A percentile compares a stretch with the other conserved stretches of the same genome.
Conservation (phyloP, 2,329 filamentous ascomycete genomes). For the Diaporthe sp. region DNA sequence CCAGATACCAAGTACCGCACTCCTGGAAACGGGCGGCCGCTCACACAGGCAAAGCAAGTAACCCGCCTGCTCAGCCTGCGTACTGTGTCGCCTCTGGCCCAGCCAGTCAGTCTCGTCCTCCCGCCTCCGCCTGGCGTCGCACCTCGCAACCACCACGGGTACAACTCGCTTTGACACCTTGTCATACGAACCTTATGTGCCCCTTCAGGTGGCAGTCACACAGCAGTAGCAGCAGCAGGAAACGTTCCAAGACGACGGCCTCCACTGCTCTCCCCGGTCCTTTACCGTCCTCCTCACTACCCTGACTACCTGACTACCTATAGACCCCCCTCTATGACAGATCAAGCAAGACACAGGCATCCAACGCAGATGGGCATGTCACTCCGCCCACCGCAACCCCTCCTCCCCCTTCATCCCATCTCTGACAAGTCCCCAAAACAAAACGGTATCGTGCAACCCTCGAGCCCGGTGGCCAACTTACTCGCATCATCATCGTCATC, state of each 20-base stretch:
- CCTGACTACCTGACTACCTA: not conserved
- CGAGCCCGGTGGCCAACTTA: constrained; percentile 22
- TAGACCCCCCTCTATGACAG: not conserved
- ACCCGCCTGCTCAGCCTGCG: not conserved
- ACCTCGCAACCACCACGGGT: constrained; percentile 13
- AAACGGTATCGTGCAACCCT: constrained; percentile 11
- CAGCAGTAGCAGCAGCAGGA: constrained; percentile 25
- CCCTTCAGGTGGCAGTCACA: constrained; percentile 32
- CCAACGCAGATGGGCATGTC: constrained; percentile 2
- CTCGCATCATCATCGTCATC: not conserved
- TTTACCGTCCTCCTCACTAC: not conserved
- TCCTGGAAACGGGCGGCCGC: constrained; percentile 30
- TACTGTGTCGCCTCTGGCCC: not conserved
- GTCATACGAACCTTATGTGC: constrained; percentile 34
- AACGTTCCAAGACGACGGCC: constrained; percentile 10
- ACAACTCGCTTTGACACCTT: constrained; percentile 28
- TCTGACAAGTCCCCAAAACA: constrained; percentile 16
- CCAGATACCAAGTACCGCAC: constrained; percentile 24
- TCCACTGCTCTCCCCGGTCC: not conserved
- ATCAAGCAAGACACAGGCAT: not conserved
- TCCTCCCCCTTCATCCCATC: constrained; percentile 26
- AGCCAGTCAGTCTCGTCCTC: not conserved
- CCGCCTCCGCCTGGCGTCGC: constrained; percentile 20
- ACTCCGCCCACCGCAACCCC: not conserved
- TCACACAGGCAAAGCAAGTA: not conserved